Percentiles rank a stretch among this genome's conserved stretches.
Conservation (phyloP, 1,139 yeast species). For the Torulaspora pretoriensis region DNA sequence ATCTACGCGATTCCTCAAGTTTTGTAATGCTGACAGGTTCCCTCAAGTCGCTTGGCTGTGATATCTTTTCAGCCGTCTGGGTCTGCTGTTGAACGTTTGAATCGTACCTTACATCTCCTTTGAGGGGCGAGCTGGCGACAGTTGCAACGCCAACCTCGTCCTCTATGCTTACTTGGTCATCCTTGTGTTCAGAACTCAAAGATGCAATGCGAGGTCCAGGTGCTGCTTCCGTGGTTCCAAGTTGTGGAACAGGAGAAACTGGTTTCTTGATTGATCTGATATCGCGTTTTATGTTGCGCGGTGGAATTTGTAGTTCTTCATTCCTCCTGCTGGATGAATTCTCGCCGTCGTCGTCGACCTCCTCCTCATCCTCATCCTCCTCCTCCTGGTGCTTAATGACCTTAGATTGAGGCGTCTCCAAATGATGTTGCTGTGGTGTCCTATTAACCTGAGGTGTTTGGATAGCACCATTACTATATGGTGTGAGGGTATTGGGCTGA, state of each 20-base stretch:
- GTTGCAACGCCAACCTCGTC: slow-evolving; percentile 25
- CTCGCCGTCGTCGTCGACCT: slow-evolving; percentile 1
- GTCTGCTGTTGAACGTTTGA: slow-evolving; percentile 24
- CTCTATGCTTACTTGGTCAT: slow-evolving; percentile 15
- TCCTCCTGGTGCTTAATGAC: neutral
- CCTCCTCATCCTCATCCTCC: neutral
- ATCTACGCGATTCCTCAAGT: neutral
- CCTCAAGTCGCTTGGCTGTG: slow-evolving; percentile 5
- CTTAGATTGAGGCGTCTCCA: slow-evolving; percentile 8
- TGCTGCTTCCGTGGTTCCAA: slow-evolving; percentile 3
- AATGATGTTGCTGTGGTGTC: slow-evolving; percentile 4
- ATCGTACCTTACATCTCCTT: slow-evolving; percentile 21
- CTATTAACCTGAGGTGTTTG: slow-evolving; percentile 10
- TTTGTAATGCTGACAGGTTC: slow-evolving; percentile 12
- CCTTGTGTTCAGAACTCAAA: slow-evolving; percentile 12
- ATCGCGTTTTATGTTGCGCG: slow-evolving; percentile 5
- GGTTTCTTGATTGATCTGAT: slow-evolving; percentile 14
- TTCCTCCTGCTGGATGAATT: neutral
- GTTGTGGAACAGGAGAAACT: slow-evolving; percentile 18
- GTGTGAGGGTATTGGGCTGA: slow-evolving; percentile 15
- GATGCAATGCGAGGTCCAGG: slow-evolving; percentile 17
- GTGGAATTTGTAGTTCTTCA: slow-evolving; percentile 1
- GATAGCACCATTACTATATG: slow-evolving; percentile 10
- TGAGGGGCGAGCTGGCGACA: slow-evolving; percentile 24
- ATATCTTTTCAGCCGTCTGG: neutral